Evolutionary conservation across 495 filamentous ascomycete genomes (phyloP), one percentile per base, ranked within the genome.

Genomic region (Hypoxylon cercidicola): DNA sequence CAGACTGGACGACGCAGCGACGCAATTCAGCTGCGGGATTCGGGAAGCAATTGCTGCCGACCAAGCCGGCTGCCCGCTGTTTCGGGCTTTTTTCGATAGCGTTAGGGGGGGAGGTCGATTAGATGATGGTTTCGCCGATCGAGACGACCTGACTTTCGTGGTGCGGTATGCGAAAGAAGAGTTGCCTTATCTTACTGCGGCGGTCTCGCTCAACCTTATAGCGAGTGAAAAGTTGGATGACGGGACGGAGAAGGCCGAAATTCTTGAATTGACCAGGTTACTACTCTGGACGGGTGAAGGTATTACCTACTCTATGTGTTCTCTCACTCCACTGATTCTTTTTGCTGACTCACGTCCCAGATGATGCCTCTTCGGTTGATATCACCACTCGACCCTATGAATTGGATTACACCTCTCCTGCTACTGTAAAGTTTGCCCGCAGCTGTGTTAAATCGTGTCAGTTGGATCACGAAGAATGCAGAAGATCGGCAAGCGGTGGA

Each of bases 331-430:
- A 39, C n/a, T 18, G 4, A 0, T 20, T 35, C 15, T 10, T 1
- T 23, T 50, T 21, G 5, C 46, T 57, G 16, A 52, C 12, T 15
- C 19, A 32, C 15, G 15, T 2, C 16, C 8, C 41, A 62, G 59
- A 39, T 19, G 32, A 62, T 53, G 34, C 53, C 4, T 53, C 64
- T 7, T 30, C 58, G 19, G 19, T 41, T 11, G 58, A 67, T 47
- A 48, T 67, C 32, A 48, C 53, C 4, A 49, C 64, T 40, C 47
- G 58, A 6, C 64, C 64, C 44, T 67, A 67, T 32, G 64, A 67
- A 43, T 35, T 62, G 2, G 58, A 67, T 25, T 53, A 52, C 45
- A 34, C 25, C 16, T 62, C 64, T 3, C 9, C 47, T 20, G 39
- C 32, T 3, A 62, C 52, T 45, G 45, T 55, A 20, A 41, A 46